Evolutionary conservation across 2,329 filamentous ascomycete species (phyloP), one percentile per base, ranked within the genome.

Genomic region (Albophoma yamanashiensis): DNA sequence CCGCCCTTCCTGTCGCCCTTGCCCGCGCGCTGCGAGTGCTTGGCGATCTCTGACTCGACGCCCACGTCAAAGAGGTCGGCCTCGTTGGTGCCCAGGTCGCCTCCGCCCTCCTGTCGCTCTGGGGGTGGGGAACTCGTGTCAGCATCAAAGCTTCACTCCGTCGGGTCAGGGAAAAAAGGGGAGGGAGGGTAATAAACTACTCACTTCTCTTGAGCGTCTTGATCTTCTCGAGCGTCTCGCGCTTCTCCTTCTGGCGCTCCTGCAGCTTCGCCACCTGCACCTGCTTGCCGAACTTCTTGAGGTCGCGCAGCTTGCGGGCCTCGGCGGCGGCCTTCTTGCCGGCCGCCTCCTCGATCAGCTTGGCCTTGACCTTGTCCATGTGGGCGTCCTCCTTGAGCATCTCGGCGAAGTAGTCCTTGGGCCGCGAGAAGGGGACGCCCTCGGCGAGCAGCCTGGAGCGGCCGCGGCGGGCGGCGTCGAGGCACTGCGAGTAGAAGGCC

Each of bases 221-320:
- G 71, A 99, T 97, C 82, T 97, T 97, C 67, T 97, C 94, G 64
- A 99, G 79, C 4, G 92, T 96, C 64, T 95, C 90, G 68, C 86
- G 87, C 87, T 97, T 97, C 70, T 87, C 88, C 82, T 95, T 96
- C 57, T 90, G 86, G 56, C 94, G 82, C 82, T 99, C 93, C 77
- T 97, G 93, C 74, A 96, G 78, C 80, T 96, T 97, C 62, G 92
- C 92, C 62, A 96, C 85, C 79, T 99, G 94, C 58, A 97, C 94
- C 74, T 96, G 91, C 80, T 99, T 99, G 73, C 94, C 94, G 73
- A 97, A 99, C 79, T 97, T 99, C 86, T 97, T 97, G 69, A 97
- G 81, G 74, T 99, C 94, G 64, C 94, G 83, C 78, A 93, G 88
- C 77, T 92, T 92, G 72, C 92, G 85, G 8, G 94, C 94, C 75